Evolutionary conservation across 1,139 yeast species (phyloP).

Genomic region (Kodamaea plutei): DNA sequence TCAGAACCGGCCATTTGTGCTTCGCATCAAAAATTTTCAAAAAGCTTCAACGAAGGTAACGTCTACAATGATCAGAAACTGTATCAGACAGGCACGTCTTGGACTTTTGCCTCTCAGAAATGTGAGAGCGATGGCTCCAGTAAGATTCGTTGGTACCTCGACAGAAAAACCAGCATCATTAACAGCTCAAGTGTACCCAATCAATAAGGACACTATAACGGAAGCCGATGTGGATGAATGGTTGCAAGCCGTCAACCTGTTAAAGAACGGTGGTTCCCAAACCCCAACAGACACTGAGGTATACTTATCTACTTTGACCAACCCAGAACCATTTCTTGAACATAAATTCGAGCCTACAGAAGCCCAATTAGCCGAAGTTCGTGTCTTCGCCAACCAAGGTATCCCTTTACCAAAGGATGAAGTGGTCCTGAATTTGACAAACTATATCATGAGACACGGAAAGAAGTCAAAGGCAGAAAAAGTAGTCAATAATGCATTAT

Average conservation of each 20-base stretch:
- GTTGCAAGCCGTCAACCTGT: constrained; percentile 55
- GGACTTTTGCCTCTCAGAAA: too few relatives aligned
- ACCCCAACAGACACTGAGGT: constrained; percentile 42
- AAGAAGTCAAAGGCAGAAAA: constrained; percentile 79
- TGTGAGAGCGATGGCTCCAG: too few relatives aligned
- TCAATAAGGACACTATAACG: constrained; percentile 33
- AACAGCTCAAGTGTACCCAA: constrained; percentile 38
- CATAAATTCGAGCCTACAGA: constrained; percentile 50
- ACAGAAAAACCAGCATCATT: constrained; percentile 13
- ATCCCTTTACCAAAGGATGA: constrained; percentile 68
- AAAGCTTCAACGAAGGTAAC: too few relatives aligned
- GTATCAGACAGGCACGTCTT: constrained; percentile 9
- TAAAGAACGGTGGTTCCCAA: constrained; percentile 39
- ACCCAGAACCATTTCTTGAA: constrained; percentile 35
- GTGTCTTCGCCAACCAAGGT: constrained; percentile 44
- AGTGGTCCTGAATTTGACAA: constrained; percentile 70
- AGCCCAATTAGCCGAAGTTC: constrained; percentile 56
- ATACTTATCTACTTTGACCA: constrained; percentile 36
- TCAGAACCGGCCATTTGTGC: too few relatives aligned
- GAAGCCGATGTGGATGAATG: constrained; percentile 66
- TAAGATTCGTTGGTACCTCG: neutral
- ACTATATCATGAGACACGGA: constrained; percentile 91
- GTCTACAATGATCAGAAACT: constrained; percentile 12
- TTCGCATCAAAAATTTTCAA: constrained; percentile 1
- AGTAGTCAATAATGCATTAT: constrained; percentile 71